A percentile compares a stretch with the other conserved stretches of the same genome.
phyloP scores from a whole-genome alignment of 257 asterid genomes.

The Petunia axillaris region DNA sequence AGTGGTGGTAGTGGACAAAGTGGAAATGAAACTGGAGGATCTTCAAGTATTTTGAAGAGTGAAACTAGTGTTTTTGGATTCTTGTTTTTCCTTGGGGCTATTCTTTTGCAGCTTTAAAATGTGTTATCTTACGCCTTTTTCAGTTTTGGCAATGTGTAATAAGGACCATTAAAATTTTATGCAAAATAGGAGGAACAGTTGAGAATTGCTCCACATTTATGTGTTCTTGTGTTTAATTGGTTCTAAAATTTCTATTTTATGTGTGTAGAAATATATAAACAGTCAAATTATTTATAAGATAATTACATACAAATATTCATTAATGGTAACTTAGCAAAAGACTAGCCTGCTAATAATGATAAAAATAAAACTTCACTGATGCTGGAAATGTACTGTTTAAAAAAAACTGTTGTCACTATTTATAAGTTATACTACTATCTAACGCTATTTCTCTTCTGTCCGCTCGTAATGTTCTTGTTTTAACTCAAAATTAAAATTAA shows the following conservation, averaged over 20 bases:
- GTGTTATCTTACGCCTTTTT: background rate
- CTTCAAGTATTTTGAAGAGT: constrained; percentile 7
- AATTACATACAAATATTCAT: too few relatives aligned
- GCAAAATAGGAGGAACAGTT: background rate
- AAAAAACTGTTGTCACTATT: too few relatives aligned
- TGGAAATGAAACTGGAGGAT: background rate
- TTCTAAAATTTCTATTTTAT: too few relatives aligned
- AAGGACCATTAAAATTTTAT: background rate
- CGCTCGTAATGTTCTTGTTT: too few relatives aligned
- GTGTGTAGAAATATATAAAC: too few relatives aligned
- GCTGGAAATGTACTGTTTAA: too few relatives aligned
- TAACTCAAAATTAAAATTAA: too few relatives aligned
- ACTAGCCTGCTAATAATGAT: too few relatives aligned
- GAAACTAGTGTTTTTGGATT: background rate
- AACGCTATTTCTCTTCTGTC: too few relatives aligned
- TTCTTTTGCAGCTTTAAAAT: background rate
- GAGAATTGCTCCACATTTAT: background rate
- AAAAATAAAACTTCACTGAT: too few relatives aligned
- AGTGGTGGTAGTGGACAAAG: background rate
- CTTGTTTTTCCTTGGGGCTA: constrained; percentile 7
- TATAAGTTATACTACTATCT: too few relatives aligned
- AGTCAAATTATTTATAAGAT: background rate
- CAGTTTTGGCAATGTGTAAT: background rate
- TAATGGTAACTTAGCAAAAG: too few relatives aligned
- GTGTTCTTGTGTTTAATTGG: background rate